Evolutionary conservation across 2,329 filamentous ascomycete species (phyloP).

Genomic region (Dendryphion nanum): DNA sequence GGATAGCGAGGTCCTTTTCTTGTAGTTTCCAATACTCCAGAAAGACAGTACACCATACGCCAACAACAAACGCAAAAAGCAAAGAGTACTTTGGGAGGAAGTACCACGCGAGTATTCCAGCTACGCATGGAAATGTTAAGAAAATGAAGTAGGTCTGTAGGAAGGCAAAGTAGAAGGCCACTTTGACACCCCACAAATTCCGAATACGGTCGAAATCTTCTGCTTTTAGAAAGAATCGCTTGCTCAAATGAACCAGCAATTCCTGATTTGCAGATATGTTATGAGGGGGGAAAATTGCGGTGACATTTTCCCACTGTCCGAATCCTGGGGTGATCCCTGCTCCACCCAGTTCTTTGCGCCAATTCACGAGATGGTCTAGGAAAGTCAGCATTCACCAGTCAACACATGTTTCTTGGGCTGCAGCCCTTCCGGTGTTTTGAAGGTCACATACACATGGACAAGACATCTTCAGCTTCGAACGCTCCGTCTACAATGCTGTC

Average conservation of each 20-base stretch:
- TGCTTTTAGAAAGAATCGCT: conserved; percentile 65
- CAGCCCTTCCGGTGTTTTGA: no score
- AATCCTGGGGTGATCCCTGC: conserved; percentile 71
- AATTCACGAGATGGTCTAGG: conserved; percentile 71
- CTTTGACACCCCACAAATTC: conserved; percentile 73
- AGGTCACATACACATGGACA: conserved; percentile 77
- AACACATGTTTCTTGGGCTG: no score
- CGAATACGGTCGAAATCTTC: conserved; percentile 72
- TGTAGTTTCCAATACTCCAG: conserved; percentile 37
- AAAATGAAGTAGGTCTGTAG: conserved; percentile 33
- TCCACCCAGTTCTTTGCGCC: conserved; percentile 70
- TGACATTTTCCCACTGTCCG: conserved; percentile 71
- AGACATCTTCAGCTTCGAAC: conserved; percentile 74
- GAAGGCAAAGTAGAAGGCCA: conserved; percentile 38
- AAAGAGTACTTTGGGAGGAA: conserved; percentile 32
- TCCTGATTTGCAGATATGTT: conserved; percentile 71
- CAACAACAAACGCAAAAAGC: conserved; percentile 27
- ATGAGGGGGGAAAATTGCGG: conserved; percentile 76
- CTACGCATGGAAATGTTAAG: conserved; percentile 28
- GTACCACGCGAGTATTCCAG: conserved; percentile 28
- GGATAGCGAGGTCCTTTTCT: conserved; percentile 30
- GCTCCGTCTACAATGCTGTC: conserved; percentile 56
- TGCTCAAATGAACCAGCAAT: conserved; percentile 74
- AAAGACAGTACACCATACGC: conserved; percentile 35
- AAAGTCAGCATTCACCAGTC: no score